Evolutionary conservation across 257 asterid species (phyloP).

Genomic region (Scutellaria galericulata): DNA sequence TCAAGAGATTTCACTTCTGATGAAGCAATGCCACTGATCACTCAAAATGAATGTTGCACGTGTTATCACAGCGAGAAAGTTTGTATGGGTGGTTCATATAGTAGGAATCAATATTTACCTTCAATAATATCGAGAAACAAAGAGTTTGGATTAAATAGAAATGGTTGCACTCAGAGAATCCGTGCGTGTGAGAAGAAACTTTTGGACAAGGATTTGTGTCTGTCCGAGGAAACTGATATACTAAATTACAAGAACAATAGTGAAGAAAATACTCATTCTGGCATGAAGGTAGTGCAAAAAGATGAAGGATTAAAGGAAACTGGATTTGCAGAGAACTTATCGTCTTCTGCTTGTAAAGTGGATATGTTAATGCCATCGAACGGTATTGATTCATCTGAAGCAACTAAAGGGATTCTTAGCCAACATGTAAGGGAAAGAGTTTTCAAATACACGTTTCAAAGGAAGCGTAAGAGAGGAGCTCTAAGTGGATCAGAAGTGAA

Average conservation of each 20-base stretch:
- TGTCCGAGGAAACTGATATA: slow-evolving; percentile 42
- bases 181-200: slow-evolving; percentile 67
- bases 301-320: slow-evolving; percentile 39
- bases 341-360: slow-evolving; percentile 35
- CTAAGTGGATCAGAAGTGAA: slow-evolving; percentile 43
- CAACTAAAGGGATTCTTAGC: slow-evolving; percentile 31
- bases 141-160: slow-evolving; percentile 63
- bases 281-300: slow-evolving; percentile 30
- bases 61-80: slow-evolving; percentile 39
- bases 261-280: slow-evolving; percentile 27
- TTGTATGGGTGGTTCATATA: slow-evolving; percentile 43
- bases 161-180: slow-evolving; percentile 80
- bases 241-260: slow-evolving; percentile 31
- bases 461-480: slow-evolving; percentile 73
- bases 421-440: slow-evolving; percentile 51
- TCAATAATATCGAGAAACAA: slow-evolving; percentile 63
- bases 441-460: slow-evolving; percentile 77
- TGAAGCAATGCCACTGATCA: slow-evolving; percentile 27
- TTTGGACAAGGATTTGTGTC: slow-evolving; percentile 45
- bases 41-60: slow-evolving; percentile 39
- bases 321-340: slow-evolving; percentile 38
- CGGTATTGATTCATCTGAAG: slow-evolving; percentile 34
- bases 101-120: slow-evolving; percentile 58
- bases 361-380: slow-evolving; percentile 29
- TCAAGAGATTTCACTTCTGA: slow-evolving; percentile 41